phyloP scores from a whole-genome alignment of 129 eudicot genomes.

The Centella asiatica region DNA sequence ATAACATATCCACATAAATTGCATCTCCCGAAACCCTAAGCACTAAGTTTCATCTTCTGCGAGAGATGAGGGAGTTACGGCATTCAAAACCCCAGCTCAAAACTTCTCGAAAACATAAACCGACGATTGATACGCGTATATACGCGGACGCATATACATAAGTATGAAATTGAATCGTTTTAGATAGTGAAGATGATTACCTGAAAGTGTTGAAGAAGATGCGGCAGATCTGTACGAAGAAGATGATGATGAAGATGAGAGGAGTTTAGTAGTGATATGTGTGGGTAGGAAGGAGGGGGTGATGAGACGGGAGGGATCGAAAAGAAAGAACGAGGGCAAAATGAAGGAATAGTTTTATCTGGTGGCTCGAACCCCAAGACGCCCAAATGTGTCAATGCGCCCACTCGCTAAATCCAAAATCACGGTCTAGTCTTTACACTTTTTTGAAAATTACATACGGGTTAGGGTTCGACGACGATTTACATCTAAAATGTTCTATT shows the following conservation, averaged over 20 bases:
- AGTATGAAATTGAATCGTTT: too few species aligned
- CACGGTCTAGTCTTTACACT: too few species aligned
- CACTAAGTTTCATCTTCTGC: too few species aligned
- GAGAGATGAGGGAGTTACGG: background rate
- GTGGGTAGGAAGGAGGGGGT: background rate
- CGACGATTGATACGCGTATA: background rate
- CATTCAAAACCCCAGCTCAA: background rate
- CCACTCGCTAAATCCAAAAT: too few species aligned
- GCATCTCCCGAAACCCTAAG: too few species aligned
- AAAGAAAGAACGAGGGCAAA: background rate
- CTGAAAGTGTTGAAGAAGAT: background rate
- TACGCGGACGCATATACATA: background rate
- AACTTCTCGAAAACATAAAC: background rate
- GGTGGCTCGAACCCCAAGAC: too few species aligned
- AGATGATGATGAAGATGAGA: too few species aligned
- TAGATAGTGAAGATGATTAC: background rate
- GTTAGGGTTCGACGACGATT: too few species aligned
- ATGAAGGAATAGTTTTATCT: background rate
- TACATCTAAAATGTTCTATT: too few species aligned
- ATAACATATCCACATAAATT: too few species aligned
- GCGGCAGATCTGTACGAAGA: conserved; percentile 1
- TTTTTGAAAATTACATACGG: too few species aligned
- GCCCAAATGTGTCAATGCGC: too few species aligned
- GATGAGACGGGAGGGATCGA: background rate
- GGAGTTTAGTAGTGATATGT: background rate